Percentiles rank a stretch among this genome's conserved stretches.
Conservation (phyloP, 2,329 filamentous ascomycete genomes). For the Diaporthe caulivora region DNA sequence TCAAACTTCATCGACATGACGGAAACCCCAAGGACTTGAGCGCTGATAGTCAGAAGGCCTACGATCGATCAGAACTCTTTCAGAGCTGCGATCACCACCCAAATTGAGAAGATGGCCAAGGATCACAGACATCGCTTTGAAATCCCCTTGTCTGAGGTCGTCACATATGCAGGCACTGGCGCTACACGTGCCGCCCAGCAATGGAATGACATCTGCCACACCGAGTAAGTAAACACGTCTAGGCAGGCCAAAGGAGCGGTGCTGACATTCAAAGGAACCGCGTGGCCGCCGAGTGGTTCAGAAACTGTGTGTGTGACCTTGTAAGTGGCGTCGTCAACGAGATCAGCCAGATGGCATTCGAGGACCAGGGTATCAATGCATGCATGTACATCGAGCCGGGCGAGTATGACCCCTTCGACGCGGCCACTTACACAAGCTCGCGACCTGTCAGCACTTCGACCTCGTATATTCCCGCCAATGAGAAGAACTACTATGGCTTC, state of each 20-base stretch:
- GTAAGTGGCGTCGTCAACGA: constrained; percentile 27
- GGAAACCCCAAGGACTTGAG: too few relatives aligned
- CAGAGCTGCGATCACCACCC: background rate
- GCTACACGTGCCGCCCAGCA: background rate
- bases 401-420: background rate
- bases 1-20: fast-evolving
- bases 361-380: background rate
- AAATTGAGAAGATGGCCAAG: constrained; percentile 3
- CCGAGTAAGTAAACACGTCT: background rate
- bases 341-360: background rate
- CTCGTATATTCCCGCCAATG: background rate
- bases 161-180: background rate
- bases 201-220: constrained; percentile 27
- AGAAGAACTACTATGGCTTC: background rate
- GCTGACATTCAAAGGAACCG: constrained; percentile 23
- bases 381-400: constrained; percentile 17
- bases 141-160: constrained; percentile 6
- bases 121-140: background rate
- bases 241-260: fast-evolving
- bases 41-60: background rate
- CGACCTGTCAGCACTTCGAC: background rate
- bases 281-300: constrained; percentile 19
- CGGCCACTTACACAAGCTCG: background rate
- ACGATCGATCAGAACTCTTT: constrained; percentile 2
- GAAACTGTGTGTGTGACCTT: constrained; percentile 23